Evolutionary conservation across 352 stramenopile species (phyloP).

Genomic region (Phytophthora sojae): DNA sequence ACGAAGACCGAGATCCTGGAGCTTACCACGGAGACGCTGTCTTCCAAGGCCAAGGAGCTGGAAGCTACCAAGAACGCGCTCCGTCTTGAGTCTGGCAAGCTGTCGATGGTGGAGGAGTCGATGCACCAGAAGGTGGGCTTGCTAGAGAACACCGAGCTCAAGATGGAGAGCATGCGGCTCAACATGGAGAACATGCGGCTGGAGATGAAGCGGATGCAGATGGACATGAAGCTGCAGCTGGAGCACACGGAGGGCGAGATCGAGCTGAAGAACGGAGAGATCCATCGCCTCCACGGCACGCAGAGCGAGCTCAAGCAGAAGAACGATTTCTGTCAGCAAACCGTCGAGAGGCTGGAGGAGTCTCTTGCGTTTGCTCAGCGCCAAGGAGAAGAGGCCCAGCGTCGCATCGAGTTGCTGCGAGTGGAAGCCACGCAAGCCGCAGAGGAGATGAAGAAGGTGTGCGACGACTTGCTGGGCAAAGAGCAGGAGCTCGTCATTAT

Average conservation of each 20-base stretch:
- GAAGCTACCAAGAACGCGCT: conserved; percentile 63
- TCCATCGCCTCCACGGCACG: conserved; percentile 53
- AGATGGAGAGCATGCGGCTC: conserved; percentile 69
- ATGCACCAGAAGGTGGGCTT: conserved; percentile 69
- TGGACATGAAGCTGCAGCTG: conserved; percentile 79
- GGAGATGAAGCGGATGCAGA: conserved; percentile 77
- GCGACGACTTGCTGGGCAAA: conserved; percentile 47
- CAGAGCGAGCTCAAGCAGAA: conserved; percentile 69
- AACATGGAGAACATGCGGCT: conserved; percentile 64
- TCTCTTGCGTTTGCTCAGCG: conserved; percentile 39
- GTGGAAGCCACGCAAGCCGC: conserved; percentile 52
- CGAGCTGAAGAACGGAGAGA: conserved; percentile 79
- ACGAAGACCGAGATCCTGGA: conserved; percentile 76
- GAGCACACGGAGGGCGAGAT: conserved; percentile 73
- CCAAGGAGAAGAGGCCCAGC: conserved; percentile 59
- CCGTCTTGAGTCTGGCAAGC: conserved; percentile 57
- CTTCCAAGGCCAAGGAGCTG: conserved; percentile 67
- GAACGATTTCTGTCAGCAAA: conserved; percentile 62
- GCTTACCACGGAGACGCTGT: conserved; percentile 64
- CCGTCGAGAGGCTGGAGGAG: conserved; percentile 55
- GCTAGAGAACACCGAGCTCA: conserved; percentile 69
- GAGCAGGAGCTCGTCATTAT: conserved; percentile 46
- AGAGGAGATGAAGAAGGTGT: conserved; percentile 43
- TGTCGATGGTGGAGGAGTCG: conserved; percentile 68
- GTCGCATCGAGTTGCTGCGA: conserved; percentile 59